Evolutionary conservation across 805 yeast species (phyloP).

Genomic region (Candida silvicultrix): DNA sequence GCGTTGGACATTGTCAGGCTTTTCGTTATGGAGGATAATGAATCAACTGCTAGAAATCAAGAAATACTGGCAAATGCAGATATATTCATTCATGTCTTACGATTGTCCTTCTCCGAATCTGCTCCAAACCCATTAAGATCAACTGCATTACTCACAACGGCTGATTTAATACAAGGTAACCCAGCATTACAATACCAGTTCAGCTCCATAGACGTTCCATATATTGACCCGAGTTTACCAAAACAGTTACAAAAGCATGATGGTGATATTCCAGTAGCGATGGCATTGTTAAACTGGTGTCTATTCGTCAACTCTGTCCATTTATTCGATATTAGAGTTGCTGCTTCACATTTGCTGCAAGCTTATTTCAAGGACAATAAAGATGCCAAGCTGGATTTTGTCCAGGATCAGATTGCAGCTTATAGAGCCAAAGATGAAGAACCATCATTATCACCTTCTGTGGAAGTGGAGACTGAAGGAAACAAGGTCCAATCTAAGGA

Average conservation of each 20-base stretch:
- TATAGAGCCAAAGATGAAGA: constrained; percentile 24
- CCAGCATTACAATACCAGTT: constrained; percentile 49
- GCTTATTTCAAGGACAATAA: constrained; percentile 63
- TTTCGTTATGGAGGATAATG: constrained; percentile 70
- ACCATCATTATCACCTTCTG: constrained; percentile 4
- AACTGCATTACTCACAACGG: constrained; percentile 64
- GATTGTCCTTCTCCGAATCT: constrained; percentile 60
- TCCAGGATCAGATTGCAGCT: constrained; percentile 55
- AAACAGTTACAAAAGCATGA: constrained; percentile 22
- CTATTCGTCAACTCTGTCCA: constrained; percentile 76
- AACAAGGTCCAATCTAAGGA: neutral
- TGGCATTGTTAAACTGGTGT: constrained; percentile 79
- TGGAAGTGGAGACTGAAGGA: constrained; percentile 12
- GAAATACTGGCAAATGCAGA: constrained; percentile 51
- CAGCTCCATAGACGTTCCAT: constrained; percentile 85
- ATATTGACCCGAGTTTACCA: constrained; percentile 68
- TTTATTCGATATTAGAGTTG: constrained; percentile 72
- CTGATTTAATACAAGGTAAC: constrained; percentile 62
- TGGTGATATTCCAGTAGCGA: constrained; percentile 56
- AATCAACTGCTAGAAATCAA: constrained; percentile 58
- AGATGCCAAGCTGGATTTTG: constrained; percentile 54
- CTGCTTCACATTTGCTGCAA: constrained; percentile 58
- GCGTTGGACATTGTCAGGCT: constrained; percentile 67
- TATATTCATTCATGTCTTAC: constrained; percentile 56
- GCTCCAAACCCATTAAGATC: constrained; percentile 65